A percentile compares a stretch with the other conserved stretches of the same genome.
phyloP scores from a whole-genome alignment of 805 yeast species.

The Blastobotrys chiropterorum region DNA sequence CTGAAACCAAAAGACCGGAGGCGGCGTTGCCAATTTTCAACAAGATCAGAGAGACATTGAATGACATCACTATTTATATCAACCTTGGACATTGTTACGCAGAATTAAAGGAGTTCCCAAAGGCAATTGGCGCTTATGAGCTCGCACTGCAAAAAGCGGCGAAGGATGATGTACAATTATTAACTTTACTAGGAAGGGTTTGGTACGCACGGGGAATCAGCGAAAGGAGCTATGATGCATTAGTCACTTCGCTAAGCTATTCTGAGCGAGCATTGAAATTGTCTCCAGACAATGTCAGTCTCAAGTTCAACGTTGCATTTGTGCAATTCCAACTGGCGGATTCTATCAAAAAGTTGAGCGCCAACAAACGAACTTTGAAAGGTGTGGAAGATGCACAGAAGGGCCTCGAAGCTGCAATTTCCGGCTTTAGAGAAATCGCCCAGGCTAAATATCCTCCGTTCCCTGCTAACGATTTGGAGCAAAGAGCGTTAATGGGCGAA shows the following conservation, averaged over 20 bases:
- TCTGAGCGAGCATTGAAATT: conserved; percentile 49
- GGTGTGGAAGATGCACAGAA: conserved; percentile 52
- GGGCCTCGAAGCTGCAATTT: conserved; percentile 59
- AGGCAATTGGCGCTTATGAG: conserved; percentile 84
- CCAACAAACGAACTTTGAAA: conserved; percentile 52
- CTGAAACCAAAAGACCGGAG: conserved; percentile 64
- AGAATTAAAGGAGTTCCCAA: conserved; percentile 74
- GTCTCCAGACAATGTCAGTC: conserved; percentile 38
- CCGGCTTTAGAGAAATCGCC: conserved; percentile 51
- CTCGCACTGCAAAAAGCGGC: conserved; percentile 58
- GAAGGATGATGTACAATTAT: conserved; percentile 57
- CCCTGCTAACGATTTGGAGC: conserved; percentile 70
- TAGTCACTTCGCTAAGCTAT: conserved; percentile 55
- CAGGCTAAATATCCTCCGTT: conserved; percentile 63
- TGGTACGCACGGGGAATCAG: conserved; percentile 75
- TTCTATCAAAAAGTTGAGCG: conserved; percentile 55
- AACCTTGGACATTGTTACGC: conserved; percentile 83
- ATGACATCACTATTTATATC: conserved; percentile 74
- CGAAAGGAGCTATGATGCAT: conserved; percentile 58
- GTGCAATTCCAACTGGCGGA: conserved; percentile 85
- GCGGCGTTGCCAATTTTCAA: conserved; percentile 81
- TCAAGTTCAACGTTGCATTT: conserved; percentile 75
- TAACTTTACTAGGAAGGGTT: conserved; percentile 75
- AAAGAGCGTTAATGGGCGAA: conserved; percentile 81
- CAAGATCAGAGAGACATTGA: conserved; percentile 82